Base-by-base conservation (phyloP, 225 moss, liverwort and hornwort species). In the Ulota crispa region DNA sequence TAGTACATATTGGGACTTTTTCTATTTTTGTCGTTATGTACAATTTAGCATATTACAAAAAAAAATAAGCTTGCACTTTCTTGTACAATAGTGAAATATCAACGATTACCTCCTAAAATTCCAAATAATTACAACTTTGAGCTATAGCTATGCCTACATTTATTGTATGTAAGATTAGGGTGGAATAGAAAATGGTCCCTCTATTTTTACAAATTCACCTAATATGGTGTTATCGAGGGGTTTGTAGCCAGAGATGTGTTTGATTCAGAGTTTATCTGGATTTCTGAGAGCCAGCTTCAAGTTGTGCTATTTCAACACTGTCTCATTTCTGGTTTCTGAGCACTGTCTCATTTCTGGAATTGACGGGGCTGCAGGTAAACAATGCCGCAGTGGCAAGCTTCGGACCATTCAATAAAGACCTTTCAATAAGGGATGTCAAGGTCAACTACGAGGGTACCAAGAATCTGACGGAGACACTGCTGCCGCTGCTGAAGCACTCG, bases 401-500 rank as follows among this genome's bases (percentile, higher is more conserved):
- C 2, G 21, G 6, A 2, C 1, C 65, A 55, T 32, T 45, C 18
- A 16, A 77, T 10, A 27, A 72, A 47, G 80, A 84, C 13, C 84
- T 84, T 54, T 86, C 88, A 19, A 69, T 81, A 39, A 21, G 47
- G n/a, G 70, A 73, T 47, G 5, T 91, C 1, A 79, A 69, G 59
- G 59, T 37, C 70, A 93, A 93, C 75, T 91, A 87, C 53, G 52
- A 43, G 8, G 93, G 88, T 27, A 77, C 76, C 10, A 89, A 78
- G 65, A 52, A 69, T 24, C 28, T 88, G 62, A 93, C 88, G 11
- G 87, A 88, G 63, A 71, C 68, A 13, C 73, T 93, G 59, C 59
- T 91, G 53, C 91, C 90, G 10, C 36, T 91, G 61, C 18, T 93
- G 64, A 88, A 65, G 76, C 70, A 76, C 53, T 88, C 90, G 10